Evolutionary conservation across 352 stramenopile genomes (phyloP).

Genomic region (Elongisporangium undulatum): DNA sequence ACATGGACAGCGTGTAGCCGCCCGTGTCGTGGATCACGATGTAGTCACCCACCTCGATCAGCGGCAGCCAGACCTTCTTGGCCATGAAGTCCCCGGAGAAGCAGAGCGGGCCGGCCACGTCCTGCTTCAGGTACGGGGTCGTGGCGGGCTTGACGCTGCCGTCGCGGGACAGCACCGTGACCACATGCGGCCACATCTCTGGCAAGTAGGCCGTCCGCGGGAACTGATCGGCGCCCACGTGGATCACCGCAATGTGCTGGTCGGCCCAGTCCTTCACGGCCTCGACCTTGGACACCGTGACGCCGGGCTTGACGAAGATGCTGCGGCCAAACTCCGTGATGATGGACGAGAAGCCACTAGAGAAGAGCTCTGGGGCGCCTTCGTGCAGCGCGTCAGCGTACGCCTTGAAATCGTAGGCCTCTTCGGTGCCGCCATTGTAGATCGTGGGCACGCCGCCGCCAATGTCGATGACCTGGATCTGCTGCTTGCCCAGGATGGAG

Average conservation of each 20-base stretch:
- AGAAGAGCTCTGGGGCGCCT: slow-evolving; percentile 80
- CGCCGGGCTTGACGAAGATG: slow-evolving; percentile 83
- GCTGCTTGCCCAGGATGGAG: slow-evolving; percentile 35
- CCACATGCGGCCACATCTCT: slow-evolving; percentile 76
- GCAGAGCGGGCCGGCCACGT: slow-evolving; percentile 90
- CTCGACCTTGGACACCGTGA: slow-evolving; percentile 87
- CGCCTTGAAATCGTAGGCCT: slow-evolving; percentile 75
- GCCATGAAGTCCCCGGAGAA: slow-evolving; percentile 91
- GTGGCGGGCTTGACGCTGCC: slow-evolving; percentile 40
- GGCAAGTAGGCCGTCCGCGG: slow-evolving; percentile 85
- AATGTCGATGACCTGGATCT: slow-evolving; percentile 86
- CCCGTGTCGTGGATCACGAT: slow-evolving; percentile 87
- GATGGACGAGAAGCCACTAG: slow-evolving; percentile 67
- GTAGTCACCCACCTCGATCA: slow-evolving; percentile 69
- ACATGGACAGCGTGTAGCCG: slow-evolving; percentile 86
- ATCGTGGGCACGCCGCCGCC: slow-evolving; percentile 89
- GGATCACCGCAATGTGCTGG: slow-evolving; percentile 79
- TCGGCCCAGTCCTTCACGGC: slow-evolving; percentile 83
- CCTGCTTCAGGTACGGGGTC: slow-evolving; percentile 47
- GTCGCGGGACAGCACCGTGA: slow-evolving; percentile 57
- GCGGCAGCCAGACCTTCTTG: slow-evolving; percentile 63
- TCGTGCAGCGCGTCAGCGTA: slow-evolving; percentile 71
- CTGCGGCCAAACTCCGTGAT: slow-evolving; percentile 91
- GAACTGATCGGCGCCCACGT: slow-evolving; percentile 90
- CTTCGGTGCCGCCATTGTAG: slow-evolving; percentile 66